phyloP scores from a whole-genome alignment of 495 filamentous ascomycete genomes.

The Endocarpon pusillum region DNA sequence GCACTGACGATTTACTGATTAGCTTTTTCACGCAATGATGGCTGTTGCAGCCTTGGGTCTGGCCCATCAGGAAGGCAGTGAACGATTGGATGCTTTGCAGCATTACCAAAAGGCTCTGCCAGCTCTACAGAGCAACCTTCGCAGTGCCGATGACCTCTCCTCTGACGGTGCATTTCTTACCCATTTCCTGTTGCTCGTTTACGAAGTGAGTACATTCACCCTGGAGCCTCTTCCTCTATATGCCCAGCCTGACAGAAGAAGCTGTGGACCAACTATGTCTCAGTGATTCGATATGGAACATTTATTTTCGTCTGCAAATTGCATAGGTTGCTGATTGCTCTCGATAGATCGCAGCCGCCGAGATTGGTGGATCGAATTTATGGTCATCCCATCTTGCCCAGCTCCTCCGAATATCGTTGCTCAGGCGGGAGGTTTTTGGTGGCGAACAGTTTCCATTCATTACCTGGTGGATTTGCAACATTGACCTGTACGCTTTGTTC shows the following conservation, averaged over 20 bases:
- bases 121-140: constrained; percentile 28
- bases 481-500: constrained; percentile 39
- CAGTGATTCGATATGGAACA: not conserved
- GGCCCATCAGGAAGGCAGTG: constrained; percentile 26
- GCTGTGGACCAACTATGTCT: not conserved
- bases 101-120: constrained; percentile 40
- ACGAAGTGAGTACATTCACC: constrained; percentile 27
- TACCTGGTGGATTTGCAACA: constrained; percentile 37
- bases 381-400: constrained; percentile 40
- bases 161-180: constrained; percentile 41
- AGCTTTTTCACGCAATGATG: constrained; percentile 47
- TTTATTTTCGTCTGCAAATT: too few relatives aligned
- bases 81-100: constrained; percentile 31
- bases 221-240: not conserved
- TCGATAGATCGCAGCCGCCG: constrained; percentile 32
- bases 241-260: not conserved
- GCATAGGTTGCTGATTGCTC: too few relatives aligned
- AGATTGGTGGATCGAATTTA: constrained; percentile 28
- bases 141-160: constrained; percentile 29
- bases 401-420: constrained; percentile 31
- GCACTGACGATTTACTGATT: constrained; percentile 7
- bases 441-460: constrained; percentile 33
- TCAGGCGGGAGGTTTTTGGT: constrained; percentile 27
- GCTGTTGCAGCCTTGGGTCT: constrained; percentile 39
- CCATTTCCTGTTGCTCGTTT: constrained; percentile 42